Evolutionary conservation across 768 basidiomycete species (phyloP).

Genomic region (Amanita rubescens): DNA sequence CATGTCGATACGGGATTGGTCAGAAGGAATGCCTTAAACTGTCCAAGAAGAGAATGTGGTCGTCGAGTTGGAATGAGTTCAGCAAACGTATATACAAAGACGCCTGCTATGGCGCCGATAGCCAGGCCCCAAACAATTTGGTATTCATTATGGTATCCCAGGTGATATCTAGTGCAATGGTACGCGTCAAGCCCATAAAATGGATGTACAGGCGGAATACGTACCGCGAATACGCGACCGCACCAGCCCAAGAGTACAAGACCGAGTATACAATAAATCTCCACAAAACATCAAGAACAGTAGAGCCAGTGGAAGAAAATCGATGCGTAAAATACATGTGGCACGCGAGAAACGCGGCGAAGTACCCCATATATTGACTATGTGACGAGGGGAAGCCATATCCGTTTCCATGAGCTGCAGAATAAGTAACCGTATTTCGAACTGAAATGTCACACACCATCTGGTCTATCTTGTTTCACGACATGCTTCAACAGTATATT

Average conservation of each 20-base stretch:
- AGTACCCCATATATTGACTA: slow-evolving; percentile 88
- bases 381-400: slow-evolving; percentile 89
- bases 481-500: slow-evolving; percentile 63
- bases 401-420: slow-evolving; percentile 57
- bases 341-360: slow-evolving; percentile 65
- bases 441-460: slow-evolving; percentile 32
- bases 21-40: slow-evolving; percentile 40
- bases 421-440: neutral
- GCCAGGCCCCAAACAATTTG: slow-evolving; percentile 72
- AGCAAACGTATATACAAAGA: slow-evolving; percentile 43
- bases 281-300: slow-evolving; percentile 45
- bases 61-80: slow-evolving; percentile 50
- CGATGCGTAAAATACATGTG: slow-evolving; percentile 68
- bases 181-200: neutral
- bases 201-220: slow-evolving; percentile 8
- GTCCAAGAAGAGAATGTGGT: slow-evolving; percentile 50
- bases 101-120: slow-evolving; percentile 54
- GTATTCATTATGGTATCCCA: slow-evolving; percentile 65
- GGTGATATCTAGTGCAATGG: slow-evolving; percentile 41
- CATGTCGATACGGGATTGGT: slow-evolving; percentile 51
- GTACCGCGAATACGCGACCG: slow-evolving; percentile 78
- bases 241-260: slow-evolving; percentile 47
- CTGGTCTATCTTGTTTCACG: slow-evolving; percentile 64
- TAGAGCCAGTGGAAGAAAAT: slow-evolving; percentile 46
- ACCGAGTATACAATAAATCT: slow-evolving; percentile 38